phyloP scores from a whole-genome alignment of 768 basidiomycete species.

The Rickenella mellea region DNA sequence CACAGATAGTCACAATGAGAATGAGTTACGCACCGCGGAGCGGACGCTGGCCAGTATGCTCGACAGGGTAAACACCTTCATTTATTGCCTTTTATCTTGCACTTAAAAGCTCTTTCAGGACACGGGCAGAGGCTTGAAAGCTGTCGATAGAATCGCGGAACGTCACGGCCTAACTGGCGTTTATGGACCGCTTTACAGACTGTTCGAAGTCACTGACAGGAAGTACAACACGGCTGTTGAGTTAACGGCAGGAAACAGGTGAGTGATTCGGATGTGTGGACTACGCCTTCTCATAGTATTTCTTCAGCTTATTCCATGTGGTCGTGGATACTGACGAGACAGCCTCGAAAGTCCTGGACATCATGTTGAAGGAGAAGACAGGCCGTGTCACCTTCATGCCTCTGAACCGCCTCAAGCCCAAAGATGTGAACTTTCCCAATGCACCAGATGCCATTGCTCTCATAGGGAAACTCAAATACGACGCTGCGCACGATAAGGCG shows the following conservation, averaged over 20 bases:
- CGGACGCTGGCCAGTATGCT: slow-evolving; percentile 79
- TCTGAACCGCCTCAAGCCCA: slow-evolving; percentile 85
- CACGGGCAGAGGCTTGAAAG: slow-evolving; percentile 79
- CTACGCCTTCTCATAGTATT: slow-evolving; percentile 7
- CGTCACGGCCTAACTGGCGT: slow-evolving; percentile 72
- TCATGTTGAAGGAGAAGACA: slow-evolving; percentile 88
- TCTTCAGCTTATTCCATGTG: slow-evolving; percentile 81
- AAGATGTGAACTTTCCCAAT: slow-evolving; percentile 51
- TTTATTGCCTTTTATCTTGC: slow-evolving; percentile 3
- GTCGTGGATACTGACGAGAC: slow-evolving; percentile 97
- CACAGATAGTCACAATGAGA: slow-evolving; percentile 62
- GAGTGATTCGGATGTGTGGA: slow-evolving; percentile 3
- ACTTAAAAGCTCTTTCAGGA: slow-evolving; percentile 42
- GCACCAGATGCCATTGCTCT: slow-evolving; percentile 74
- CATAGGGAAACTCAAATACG: slow-evolving; percentile 74
- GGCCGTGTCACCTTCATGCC: slow-evolving; percentile 99
- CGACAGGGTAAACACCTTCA: slow-evolving; percentile 62
- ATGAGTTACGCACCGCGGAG: slow-evolving; percentile 77
- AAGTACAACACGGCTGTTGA: slow-evolving; percentile 92
- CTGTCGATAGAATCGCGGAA: slow-evolving; percentile 78
- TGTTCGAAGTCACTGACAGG: slow-evolving; percentile 82
- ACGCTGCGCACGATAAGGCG: slow-evolving; percentile 62
- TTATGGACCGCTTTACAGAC: slow-evolving; percentile 87
- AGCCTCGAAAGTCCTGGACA: slow-evolving; percentile 80
- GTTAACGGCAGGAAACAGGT: slow-evolving; percentile 94